Evolutionary conservation across 2,329 filamentous ascomycete genomes (phyloP), one percentile per base, ranked within the genome.

Genomic region (Sporothrix brasiliensis): DNA sequence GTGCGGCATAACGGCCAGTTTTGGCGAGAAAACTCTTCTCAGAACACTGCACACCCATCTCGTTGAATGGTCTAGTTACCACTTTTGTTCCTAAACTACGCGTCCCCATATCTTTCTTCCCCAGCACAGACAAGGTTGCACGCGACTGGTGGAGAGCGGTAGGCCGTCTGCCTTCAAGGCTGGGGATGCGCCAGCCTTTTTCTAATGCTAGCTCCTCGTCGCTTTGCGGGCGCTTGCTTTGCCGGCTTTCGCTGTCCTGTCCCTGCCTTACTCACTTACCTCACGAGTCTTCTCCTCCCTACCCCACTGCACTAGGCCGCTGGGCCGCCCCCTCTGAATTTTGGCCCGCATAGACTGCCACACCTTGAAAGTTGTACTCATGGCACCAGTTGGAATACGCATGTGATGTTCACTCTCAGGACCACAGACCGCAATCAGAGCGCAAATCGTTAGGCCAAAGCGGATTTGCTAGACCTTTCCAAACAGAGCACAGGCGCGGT

Each of bases 61-160:
- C 2, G 34, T 34, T 34, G 34, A 34, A 34, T 34, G 34, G 6
- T 34, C 34, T 34, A 34, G 47, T 61, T 47, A 9, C 50, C 16
- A 11, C 69, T n/a, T 50, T 58, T 34, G 24, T 70, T 27, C 53
- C 53, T 44, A 44, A 27, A 53, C 56, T 44, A 24, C 47, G 19
- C 39, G n/a, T 41, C 24, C 56, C 19, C 49, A 41, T 56, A n/a
- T 61, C 34, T 60, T n/a, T 5, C 44, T 67, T 16, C 47, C 50
- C 24, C 63, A 24, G 68, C 56, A 44, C n/a, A 34, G 70, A 61
- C 61, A 63, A 50, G 53, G 67, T 71, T 66, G 61, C 67, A 69
- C 34, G 61, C 61, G 44, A 71, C 44, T 49, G 39, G 70, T 56
- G 70, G 70, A 56, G 60, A 39, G 67, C 54, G 67, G 67, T 69